Evolutionary conservation across 306 rosid genomes (phyloP).

Genomic region (Herpetospermum pedunculosum): DNA sequence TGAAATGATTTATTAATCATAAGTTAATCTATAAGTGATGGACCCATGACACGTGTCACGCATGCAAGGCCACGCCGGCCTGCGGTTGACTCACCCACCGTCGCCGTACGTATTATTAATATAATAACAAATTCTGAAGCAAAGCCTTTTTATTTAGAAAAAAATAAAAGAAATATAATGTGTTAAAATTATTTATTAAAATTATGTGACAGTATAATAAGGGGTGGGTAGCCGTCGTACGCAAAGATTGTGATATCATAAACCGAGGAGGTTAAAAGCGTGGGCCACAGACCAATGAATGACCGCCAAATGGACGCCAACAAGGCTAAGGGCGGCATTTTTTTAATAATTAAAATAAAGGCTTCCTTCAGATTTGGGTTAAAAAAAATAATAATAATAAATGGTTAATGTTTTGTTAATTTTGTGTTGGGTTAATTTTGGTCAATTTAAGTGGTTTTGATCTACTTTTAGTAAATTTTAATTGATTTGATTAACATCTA

Average conservation of each 20-base stretch:
- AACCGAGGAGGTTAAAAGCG: not conserved
- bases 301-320: conserved; percentile 22
- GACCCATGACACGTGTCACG: conserved; percentile 10
- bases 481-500: not conserved
- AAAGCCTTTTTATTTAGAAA: not conserved
- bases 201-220: not conserved
- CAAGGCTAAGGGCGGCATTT: conserved; percentile 24
- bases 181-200: not conserved
- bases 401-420: not conserved
- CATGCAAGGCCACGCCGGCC: conserved; percentile 24
- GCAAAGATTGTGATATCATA: conserved; percentile 8
- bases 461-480: not conserved
- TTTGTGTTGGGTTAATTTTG: not conserved
- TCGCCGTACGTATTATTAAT: not conserved
- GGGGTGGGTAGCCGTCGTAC: not conserved
- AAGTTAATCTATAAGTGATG: not conserved
- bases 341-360: not conserved
- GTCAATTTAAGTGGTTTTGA: not conserved
- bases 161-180: not conserved
- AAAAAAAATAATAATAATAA: not conserved
- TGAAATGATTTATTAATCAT: not conserved
- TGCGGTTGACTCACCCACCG: conserved; percentile 3
- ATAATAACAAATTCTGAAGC: not conserved
- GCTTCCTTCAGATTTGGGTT: not conserved
- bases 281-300: not conserved